These are phyloP conservation scores for Chaetomium sp. DNA, from an alignment of 2,329 filamentous ascomycete genomes.

Conservation along the genomic window DNA sequence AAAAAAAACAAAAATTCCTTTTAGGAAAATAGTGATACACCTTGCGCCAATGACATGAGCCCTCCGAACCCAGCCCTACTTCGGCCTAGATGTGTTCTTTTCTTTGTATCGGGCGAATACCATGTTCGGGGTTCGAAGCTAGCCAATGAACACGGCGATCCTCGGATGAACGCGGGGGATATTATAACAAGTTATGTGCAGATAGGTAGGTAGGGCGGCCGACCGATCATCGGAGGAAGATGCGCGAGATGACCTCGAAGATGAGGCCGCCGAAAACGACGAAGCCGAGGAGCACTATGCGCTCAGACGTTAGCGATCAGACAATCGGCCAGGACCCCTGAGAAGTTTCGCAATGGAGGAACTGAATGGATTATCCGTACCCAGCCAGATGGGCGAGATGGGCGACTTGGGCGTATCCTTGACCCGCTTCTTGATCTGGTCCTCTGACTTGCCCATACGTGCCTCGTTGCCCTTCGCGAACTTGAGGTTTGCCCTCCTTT, in stretches of 20 bases:
- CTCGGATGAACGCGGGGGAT: no score
- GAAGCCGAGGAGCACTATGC: conserved; percentile 49
- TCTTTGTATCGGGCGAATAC: no score
- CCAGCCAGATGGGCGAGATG: conserved; percentile 58
- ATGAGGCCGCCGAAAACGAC: conserved; percentile 55
- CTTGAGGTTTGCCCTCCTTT: conserved; percentile 73
- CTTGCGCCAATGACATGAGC: no score
- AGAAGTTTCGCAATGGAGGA: neutral
- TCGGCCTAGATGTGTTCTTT: no score
- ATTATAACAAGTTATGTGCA: no score
- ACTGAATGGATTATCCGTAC: conserved; percentile 33
- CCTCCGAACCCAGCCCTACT: no score
- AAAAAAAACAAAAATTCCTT: neutral
- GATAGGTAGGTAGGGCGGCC: neutral
- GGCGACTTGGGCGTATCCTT: conserved; percentile 54
- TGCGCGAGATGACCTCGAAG: conserved; percentile 51
- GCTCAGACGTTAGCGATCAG: conserved; percentile 20
- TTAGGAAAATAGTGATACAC: conserved; percentile 8
- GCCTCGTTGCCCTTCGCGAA: conserved; percentile 67
- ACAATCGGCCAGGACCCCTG: conserved; percentile 7
- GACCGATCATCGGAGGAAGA: conserved; percentile 30
- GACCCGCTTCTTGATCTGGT: conserved; percentile 53
- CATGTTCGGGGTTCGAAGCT: no score
- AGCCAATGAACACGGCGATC: no score
- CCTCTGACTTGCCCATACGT: conserved; percentile 68